Evolutionary conservation across 305 asterid genomes (phyloP), one percentile per base, ranked within the genome.

Genomic region (Solanum hybrid): DNA sequence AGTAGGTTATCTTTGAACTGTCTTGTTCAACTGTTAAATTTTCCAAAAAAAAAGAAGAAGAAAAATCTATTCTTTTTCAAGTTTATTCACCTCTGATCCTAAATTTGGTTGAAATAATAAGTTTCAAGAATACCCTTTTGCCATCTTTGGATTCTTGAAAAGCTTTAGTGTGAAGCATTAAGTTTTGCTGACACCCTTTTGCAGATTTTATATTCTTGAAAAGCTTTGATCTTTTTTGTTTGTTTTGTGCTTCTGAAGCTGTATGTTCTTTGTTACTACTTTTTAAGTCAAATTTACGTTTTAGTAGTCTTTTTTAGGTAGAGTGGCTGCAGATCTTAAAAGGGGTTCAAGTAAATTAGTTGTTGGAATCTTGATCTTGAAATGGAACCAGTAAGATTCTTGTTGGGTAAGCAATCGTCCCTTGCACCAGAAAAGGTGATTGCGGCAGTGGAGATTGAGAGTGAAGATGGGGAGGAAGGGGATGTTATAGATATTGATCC

Each of bases 331-430:
- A 83, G 87, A 83, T 83, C 87, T 41, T 41, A 2, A 83, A 83
- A 83, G 87, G 87, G 37, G 38, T 81, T 81, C 32, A 39, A 82
- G 87, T 8, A 82, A 27, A 82, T 82, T 81, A 82, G 72, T 82
- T 41, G 72, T 51, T 85, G 45, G 77, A 57, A 85, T 85, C 88
- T 32, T 57, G 77, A 85, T 87, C 90, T 92, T 75, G 82, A 87
- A 78, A 95, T 94, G 98, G 98, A 96, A 93, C 93, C 96, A 15
- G 92, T 89, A 89, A 93, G 93, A 88, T 89, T 78, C 57, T 91
- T 90, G 26, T 93, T 97, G 45, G 97, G 98, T 94, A 97, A 95
- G 94, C 99, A 97, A 70, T 97, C 99, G 4, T 96, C 99, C 10
- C 82, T 96, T 94, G 99, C 99, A 72, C 98, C 99, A 14, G 95